phyloP scores from a whole-genome alignment of 768 basidiomycete genomes.

The Nidularia pulvinata region DNA sequence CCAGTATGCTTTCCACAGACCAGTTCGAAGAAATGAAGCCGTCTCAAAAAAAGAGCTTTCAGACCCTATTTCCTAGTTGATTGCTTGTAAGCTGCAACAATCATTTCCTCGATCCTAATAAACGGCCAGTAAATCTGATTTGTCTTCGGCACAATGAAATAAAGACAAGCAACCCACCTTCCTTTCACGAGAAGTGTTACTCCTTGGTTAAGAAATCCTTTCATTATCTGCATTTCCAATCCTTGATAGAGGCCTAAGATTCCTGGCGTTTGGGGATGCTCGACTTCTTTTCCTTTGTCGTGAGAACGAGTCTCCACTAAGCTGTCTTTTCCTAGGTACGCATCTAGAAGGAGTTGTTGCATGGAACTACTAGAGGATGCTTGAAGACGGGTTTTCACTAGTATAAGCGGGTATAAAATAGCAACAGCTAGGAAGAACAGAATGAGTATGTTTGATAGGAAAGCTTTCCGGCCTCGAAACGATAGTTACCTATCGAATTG shows the following conservation, averaged over 20 bases:
- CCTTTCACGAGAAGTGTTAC: slow-evolving; percentile 61
- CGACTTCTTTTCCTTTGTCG: slow-evolving; percentile 4
- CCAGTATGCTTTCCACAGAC: no score
- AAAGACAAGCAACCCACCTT: slow-evolving; percentile 24
- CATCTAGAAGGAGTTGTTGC: slow-evolving; percentile 25
- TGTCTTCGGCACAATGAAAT: not conserved
- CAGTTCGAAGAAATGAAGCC: no score
- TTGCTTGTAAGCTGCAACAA: no score
- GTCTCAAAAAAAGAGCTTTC: no score
- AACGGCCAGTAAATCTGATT: not conserved
- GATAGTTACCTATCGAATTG: slow-evolving; percentile 39
- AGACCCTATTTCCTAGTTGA: no score
- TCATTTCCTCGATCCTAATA: slow-evolving; percentile 17
- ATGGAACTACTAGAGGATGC: slow-evolving; percentile 36
- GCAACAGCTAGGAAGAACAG: slow-evolving; percentile 27
- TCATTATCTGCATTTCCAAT: slow-evolving; percentile 45
- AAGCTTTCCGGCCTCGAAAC: not conserved
- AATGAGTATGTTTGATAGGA: not conserved
- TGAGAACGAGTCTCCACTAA: not conserved
- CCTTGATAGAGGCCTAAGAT: slow-evolving; percentile 51
- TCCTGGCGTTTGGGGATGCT: slow-evolving; percentile 14
- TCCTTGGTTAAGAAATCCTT: slow-evolving; percentile 57
- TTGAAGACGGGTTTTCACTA: slow-evolving; percentile 58
- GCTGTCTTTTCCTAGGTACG: slow-evolving; percentile 22
- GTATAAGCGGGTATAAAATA: slow-evolving; percentile 56